Conservation (phyloP, 495 filamentous ascomycete genomes). For the Arthonia radiata region DNA sequence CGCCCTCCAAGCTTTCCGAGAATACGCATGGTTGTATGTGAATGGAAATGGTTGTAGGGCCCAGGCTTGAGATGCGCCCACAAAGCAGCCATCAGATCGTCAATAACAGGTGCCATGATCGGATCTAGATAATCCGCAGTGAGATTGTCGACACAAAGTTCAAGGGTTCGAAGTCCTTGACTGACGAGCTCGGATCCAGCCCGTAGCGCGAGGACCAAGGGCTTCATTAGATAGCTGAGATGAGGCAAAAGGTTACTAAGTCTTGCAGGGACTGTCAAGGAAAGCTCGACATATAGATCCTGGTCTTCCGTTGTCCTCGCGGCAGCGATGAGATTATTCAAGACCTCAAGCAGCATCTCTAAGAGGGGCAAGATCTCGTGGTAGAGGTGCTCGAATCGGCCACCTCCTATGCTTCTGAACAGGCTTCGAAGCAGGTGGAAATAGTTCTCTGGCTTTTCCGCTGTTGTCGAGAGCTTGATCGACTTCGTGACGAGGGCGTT, state of each 20-base stretch:
- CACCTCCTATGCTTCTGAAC: slow-evolving; percentile 90
- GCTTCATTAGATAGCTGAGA: slow-evolving; percentile 88
- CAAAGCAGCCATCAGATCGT: slow-evolving; percentile 88
- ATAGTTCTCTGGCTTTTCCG: slow-evolving; percentile 96
- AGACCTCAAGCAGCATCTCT: slow-evolving; percentile 90
- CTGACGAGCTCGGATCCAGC: slow-evolving; percentile 83
- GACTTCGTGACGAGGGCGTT: slow-evolving; percentile 90
- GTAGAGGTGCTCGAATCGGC: slow-evolving; percentile 89
- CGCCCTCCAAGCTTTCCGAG: slow-evolving; percentile 89
- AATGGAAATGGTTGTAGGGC: slow-evolving; percentile 87
- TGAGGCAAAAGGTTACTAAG: slow-evolving; percentile 94
- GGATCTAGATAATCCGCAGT: slow-evolving; percentile 95
- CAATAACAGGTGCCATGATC: slow-evolving; percentile 97
- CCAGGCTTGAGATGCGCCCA: slow-evolving; percentile 83
- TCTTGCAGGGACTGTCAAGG: slow-evolving; percentile 81
- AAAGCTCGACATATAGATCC: slow-evolving; percentile 92
- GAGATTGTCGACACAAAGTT: slow-evolving; percentile 93
- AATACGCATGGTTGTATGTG: slow-evolving; percentile 96
- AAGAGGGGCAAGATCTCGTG: slow-evolving; percentile 90
- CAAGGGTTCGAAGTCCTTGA: slow-evolving; percentile 78
- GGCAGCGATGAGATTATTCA: slow-evolving; percentile 76
- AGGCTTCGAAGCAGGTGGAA: slow-evolving; percentile 79
- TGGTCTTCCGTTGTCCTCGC: slow-evolving; percentile 73
- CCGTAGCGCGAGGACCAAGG: slow-evolving; percentile 77
- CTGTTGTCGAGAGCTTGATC: slow-evolving; percentile 81